Percentiles rank a stretch among this genome's conserved stretches.
These are phyloP conservation scores for Aspergillus amoenus DNA, from an alignment of 2,329 filamentous ascomycete species.

Conservation along the genomic window DNA sequence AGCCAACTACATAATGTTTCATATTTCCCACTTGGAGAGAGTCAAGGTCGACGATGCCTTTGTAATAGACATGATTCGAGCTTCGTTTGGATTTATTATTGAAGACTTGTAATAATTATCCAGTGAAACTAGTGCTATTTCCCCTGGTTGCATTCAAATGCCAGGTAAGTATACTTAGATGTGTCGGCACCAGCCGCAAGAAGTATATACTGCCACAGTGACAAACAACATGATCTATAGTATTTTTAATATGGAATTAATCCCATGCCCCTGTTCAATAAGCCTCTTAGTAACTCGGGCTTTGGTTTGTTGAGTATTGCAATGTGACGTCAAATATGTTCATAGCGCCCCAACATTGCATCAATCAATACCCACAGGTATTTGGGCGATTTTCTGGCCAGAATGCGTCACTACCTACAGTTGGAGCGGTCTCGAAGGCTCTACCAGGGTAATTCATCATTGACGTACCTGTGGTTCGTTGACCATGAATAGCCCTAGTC, in stretches of 20 bases:
- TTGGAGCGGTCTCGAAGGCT: neutral
- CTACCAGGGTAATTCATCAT: neutral
- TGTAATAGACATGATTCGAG: neutral
- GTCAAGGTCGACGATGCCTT: too few relatives aligned
- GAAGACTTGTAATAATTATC: neutral
- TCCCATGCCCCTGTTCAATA: neutral
- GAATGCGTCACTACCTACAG: neutral
- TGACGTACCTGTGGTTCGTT: slow-evolving; percentile 14
- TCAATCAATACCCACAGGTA: neutral
- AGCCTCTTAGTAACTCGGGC: neutral
- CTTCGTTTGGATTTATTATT: neutral
- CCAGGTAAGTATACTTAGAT: neutral
- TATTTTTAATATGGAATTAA: neutral
- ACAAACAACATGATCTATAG: neutral
- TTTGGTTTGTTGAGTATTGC: neutral
- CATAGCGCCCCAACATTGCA: slow-evolving; percentile 6
- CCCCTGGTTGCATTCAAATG: neutral
- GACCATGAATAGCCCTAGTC: neutral
- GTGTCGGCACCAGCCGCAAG: neutral
- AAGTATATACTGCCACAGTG: neutral
- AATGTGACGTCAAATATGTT: slow-evolving; percentile 5
- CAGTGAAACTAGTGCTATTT: neutral
- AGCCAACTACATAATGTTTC: too few relatives aligned
- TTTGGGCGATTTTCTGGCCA: neutral
- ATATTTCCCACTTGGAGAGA: too few relatives aligned